Evolutionary conservation across 345 rosid genomes (phyloP).

Genomic region (Geranium brycei): DNA sequence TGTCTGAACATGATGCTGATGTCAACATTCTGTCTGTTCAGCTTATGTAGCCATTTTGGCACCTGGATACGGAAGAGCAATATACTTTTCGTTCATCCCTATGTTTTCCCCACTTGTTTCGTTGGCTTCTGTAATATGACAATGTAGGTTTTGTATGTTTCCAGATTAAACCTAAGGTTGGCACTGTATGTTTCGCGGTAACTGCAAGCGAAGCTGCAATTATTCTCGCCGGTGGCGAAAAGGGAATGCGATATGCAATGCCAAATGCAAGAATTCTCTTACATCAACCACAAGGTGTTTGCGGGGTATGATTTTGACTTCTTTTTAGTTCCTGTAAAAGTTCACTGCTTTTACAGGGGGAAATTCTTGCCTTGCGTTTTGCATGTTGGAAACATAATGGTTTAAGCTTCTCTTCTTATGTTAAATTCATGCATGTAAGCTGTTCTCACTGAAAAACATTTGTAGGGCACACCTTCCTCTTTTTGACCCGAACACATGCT

Average conservation of each 20-base stretch:
- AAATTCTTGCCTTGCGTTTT: too few relatives aligned
- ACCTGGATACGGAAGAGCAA: background rate
- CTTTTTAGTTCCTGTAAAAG: too few relatives aligned
- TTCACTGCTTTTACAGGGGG: too few relatives aligned
- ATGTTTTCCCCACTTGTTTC: background rate
- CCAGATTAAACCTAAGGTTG: conserved; percentile 91
- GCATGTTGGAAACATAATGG: too few relatives aligned
- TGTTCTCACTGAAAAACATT: too few relatives aligned
- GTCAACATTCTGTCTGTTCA: background rate
- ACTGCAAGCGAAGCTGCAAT: conserved; percentile 94
- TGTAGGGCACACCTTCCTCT: too few relatives aligned
- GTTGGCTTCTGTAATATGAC: background rate
- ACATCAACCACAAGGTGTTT: conserved; percentile 86
- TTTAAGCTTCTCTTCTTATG: too few relatives aligned
- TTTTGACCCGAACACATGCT: too few relatives aligned
- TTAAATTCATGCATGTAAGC: too few relatives aligned
- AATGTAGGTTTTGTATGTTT: conserved; percentile 5
- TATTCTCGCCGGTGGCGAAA: conserved; percentile 92
- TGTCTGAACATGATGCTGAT: too few relatives aligned
- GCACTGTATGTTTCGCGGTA: conserved; percentile 88
- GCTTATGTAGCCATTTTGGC: background rate
- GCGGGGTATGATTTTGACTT: conserved; percentile 46
- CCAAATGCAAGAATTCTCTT: conserved; percentile 91
- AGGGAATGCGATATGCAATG: conserved; percentile 94
- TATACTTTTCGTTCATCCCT: background rate